Conservation (phyloP, 2,329 filamentous ascomycete genomes). For the Ophiosphaerella korrae region DNA sequence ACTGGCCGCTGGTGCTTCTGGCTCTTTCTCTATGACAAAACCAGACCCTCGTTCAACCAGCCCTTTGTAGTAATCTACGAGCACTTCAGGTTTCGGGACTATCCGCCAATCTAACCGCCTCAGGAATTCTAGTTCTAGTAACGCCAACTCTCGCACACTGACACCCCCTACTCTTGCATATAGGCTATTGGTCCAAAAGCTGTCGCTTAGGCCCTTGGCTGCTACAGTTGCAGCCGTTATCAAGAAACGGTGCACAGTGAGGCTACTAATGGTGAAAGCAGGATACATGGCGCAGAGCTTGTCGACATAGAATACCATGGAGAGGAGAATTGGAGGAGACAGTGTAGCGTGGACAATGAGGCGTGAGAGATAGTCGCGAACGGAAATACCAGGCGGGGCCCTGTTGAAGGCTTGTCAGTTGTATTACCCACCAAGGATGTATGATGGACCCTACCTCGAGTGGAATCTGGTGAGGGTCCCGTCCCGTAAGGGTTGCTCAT, state of each 20-base stretch:
- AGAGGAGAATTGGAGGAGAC: conserved; percentile 89
- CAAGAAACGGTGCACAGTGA: conserved; percentile 95
- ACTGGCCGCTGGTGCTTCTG: conserved; percentile 17
- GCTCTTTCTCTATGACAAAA: conserved; percentile 56
- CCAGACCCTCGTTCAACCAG: conserved; percentile 72
- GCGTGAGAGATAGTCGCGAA: conserved; percentile 89
- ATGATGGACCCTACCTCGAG: conserved; percentile 67
- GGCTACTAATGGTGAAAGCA: conserved; percentile 92
- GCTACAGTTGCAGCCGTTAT: conserved; percentile 96
- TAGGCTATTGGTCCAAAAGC: conserved; percentile 97
- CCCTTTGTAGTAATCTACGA: conserved; percentile 91
- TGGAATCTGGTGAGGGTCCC: conserved; percentile 93
- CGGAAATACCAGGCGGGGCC: conserved; percentile 87
- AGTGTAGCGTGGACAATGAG: conserved; percentile 93
- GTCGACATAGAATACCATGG: conserved; percentile 99
- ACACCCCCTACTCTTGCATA: conserved; percentile 95
- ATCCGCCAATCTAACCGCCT: conserved; percentile 95
- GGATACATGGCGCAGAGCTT: conserved; percentile 89
- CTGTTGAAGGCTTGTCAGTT: conserved; percentile 38
- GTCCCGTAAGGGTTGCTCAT: conserved; percentile 80
- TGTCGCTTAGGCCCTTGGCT: conserved; percentile 93
- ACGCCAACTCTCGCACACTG: conserved; percentile 83
- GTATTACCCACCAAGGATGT: not conserved
- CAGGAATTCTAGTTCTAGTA: conserved; percentile 91
- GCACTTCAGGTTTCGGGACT: conserved; percentile 89